phyloP scores from a whole-genome alignment of 2,329 filamentous ascomycete genomes.

The Colletotrichum navitas region DNA sequence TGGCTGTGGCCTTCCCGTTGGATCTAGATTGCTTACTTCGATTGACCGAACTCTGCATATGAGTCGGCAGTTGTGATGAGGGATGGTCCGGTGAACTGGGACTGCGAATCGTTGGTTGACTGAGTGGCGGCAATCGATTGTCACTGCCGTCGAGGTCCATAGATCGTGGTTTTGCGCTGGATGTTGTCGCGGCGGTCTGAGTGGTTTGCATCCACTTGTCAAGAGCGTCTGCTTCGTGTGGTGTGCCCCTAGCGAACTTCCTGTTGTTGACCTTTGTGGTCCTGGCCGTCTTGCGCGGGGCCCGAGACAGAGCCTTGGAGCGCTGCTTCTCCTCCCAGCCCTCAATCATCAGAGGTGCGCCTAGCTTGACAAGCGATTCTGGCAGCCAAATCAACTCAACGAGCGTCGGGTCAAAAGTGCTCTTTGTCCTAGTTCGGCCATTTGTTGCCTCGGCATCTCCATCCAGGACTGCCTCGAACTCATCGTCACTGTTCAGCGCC shows the following conservation, averaged over 20 bases:
- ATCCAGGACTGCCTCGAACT: constrained; percentile 61
- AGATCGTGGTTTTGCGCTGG: not conserved
- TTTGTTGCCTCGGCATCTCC: constrained; percentile 43
- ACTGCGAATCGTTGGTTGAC: not conserved
- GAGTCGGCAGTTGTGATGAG: constrained; percentile 14
- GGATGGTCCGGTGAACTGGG: not conserved
- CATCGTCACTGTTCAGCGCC: constrained; percentile 76
- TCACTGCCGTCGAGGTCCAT: not conserved
- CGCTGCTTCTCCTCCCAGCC: constrained; percentile 48
- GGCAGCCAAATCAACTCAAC: constrained; percentile 63
- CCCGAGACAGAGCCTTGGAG: constrained; percentile 45
- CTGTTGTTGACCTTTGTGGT: constrained; percentile 42
- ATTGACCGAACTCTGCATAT: constrained; percentile 35
- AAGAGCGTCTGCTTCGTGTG: constrained; percentile 49
- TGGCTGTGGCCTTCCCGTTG: constrained; percentile 43
- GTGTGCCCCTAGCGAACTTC: constrained; percentile 45
- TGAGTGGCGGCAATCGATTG: not conserved
- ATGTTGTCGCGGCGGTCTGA: constrained; percentile 48
- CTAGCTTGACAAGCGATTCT: constrained; percentile 48
- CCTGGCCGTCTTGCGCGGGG: constrained; percentile 29
- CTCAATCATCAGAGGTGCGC: constrained; percentile 42
- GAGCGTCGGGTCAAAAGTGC: constrained; percentile 73
- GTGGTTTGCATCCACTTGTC: constrained; percentile 57
- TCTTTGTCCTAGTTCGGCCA: constrained; percentile 46
- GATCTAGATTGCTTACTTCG: constrained; percentile 51